These are phyloP conservation scores for Aspergillus pseudoglaucus DNA, from an alignment of 2,329 filamentous ascomycete species.

Conservation along the genomic window DNA sequence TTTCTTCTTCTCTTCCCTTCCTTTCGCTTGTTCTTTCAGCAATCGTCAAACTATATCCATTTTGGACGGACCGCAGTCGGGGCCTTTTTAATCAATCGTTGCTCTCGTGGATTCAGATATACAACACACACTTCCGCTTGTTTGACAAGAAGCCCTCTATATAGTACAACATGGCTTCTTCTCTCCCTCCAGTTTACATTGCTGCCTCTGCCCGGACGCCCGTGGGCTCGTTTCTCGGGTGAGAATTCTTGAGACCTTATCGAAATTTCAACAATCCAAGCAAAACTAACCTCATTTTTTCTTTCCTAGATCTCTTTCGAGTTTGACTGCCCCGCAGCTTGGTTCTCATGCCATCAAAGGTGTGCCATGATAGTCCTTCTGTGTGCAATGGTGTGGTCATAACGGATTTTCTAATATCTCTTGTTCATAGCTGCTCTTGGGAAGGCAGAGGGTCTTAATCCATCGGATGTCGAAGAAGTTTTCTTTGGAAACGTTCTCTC, in stretches of 20 bases:
- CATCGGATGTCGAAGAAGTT: slow-evolving; percentile 87
- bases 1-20: neutral
- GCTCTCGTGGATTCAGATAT: no score
- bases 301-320: slow-evolving; percentile 68
- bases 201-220: slow-evolving; percentile 87
- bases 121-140: no score
- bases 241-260: slow-evolving; percentile 28
- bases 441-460: slow-evolving; percentile 77
- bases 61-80: no score
- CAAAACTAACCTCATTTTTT: slow-evolving; percentile 9
- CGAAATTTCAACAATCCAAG: neutral
- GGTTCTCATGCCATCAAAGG: slow-evolving; percentile 90
- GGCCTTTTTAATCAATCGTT: no score
- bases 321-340: slow-evolving; percentile 76
- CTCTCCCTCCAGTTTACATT: slow-evolving; percentile 86
- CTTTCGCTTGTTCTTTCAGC: neutral
- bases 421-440: slow-evolving; percentile 61
- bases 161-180: slow-evolving; percentile 56
- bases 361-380: slow-evolving; percentile 37
- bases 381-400: neutral
- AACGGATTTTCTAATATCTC: slow-evolving; percentile 7
- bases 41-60: neutral
- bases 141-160: neutral
- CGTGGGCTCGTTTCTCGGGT: slow-evolving; percentile 92
- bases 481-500: slow-evolving; percentile 98